Conservation (phyloP, 2,329 filamentous ascomycete species). For the Cercospora sesami region DNA sequence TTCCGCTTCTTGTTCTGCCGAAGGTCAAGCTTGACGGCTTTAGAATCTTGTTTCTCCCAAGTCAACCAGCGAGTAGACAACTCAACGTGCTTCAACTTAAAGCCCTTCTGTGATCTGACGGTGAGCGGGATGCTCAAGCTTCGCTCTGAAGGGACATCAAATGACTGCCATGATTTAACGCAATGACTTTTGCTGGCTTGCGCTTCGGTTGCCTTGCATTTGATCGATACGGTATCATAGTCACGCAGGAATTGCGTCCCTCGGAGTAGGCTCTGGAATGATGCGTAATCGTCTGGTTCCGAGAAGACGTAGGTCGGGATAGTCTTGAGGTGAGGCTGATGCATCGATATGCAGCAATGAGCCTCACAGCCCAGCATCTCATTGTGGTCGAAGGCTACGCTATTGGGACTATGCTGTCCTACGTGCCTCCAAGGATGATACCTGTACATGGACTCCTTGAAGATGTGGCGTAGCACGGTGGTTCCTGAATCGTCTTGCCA, state of each 20-base stretch:
- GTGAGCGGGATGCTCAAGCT: neutral
- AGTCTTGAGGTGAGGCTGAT: neutral
- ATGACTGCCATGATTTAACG: neutral
- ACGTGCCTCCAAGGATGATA: conserved; percentile 1
- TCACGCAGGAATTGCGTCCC: neutral
- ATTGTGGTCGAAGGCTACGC: neutral
- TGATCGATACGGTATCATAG: neutral
- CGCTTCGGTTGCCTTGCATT: neutral
- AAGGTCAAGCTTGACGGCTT: neutral
- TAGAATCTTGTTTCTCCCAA: neutral
- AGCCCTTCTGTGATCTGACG: neutral
- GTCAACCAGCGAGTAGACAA: neutral
- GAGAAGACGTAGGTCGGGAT: neutral
- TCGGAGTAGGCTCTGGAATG: neutral
- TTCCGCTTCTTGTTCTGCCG: neutral
- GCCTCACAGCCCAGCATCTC: neutral
- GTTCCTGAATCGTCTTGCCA: neutral
- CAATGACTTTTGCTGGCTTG: neutral
- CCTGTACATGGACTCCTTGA: neutral
- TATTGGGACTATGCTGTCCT: neutral
- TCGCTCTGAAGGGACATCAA: neutral
- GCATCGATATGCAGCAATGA: neutral
- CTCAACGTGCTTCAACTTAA: neutral
- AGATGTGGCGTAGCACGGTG: neutral
- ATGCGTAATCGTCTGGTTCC: neutral